These are phyloP conservation scores for Fabrea salina DNA, from an alignment of 169 alveolate genomes.

Conservation along the genomic window DNA sequence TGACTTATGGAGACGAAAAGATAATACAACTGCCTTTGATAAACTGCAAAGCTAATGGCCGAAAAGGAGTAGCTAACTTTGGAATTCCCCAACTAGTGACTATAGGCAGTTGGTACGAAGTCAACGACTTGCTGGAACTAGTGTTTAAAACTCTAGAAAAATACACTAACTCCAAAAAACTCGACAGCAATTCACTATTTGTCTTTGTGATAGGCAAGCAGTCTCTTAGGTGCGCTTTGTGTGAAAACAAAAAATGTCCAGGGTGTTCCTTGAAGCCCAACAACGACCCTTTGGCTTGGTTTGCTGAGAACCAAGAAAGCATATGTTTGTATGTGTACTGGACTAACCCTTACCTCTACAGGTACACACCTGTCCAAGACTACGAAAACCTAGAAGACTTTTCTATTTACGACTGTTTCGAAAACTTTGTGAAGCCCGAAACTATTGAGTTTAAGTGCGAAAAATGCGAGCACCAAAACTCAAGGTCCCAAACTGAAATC, in stretches of 20 bases:
- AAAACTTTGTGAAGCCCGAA: not conserved
- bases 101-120: not conserved
- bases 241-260: slow-evolving; percentile 7
- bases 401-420: slow-evolving; percentile 6
- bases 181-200: no score
- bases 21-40: not conserved
- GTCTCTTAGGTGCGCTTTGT: not conserved
- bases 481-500: not conserved
- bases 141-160: no score
- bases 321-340: not conserved
- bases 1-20: not conserved
- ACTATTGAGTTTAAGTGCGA: slow-evolving; percentile 20
- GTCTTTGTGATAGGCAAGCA: no score
- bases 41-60: not conserved
- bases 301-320: not conserved
- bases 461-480: not conserved
- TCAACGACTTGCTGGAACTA: not conserved
- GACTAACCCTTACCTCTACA: not conserved
- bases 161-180: no score
- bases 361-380: not conserved
- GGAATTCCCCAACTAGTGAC: not conserved
- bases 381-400: not conserved
- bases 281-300: not conserved
- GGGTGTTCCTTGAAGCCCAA: not conserved
- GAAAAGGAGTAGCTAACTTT: not conserved